Base-by-base conservation (phyloP, 2,329 filamentous ascomycete species). In the Fonsecaea multimorphosa region DNA sequence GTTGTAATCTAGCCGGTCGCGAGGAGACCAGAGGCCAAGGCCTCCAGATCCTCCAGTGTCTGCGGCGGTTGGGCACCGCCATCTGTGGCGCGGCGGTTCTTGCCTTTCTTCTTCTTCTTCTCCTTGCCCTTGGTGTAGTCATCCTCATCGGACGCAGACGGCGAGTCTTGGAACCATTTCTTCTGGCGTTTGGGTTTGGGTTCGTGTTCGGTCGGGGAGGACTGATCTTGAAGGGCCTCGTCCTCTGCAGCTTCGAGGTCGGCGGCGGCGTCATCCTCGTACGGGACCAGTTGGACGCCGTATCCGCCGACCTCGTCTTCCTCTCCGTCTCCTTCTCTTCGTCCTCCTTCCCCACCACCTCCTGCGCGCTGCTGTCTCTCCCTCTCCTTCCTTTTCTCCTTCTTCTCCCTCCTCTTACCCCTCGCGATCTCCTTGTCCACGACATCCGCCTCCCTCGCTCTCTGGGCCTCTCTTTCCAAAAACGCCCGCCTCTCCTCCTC, bases 341-440 rank as follows among this genome's bases (percentile, higher is more conserved):
- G 27, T 22, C 72, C 73, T 22, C 72, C 73, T 22, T 70, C 73
- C 51, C 73, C 75, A n/a, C 32, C 54, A 32, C 40, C 4, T 3
- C 16, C 38, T 29, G 8, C 59, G 53, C 72, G 74, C 32, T 74
- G 72, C 53, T 78, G 68, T 52, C 69, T 64, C 74, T 78, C 71
- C 73, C 76, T 71, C 76, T 78, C 72, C 73, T 78, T 72, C 49
- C 66, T 61, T 64, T 71, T 71, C 71, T 78, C 78, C 56, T 77
- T 76, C 74, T 81, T 80, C 72, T 80, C 80, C 70, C 80, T 81
- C 75, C 81, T 81, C 72, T 92, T 93, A 77, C 91, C 86, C 81
- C 89, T 92, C 38, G 87, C 92, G 14, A 90, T 77, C 71, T 87
- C 85, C 82, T 97, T 97, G 79, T 99, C 95, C 68, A 87, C 86